phyloP scores from a whole-genome alignment of 495 filamentous ascomycete species.

The Aspergillus haitiensis region DNA sequence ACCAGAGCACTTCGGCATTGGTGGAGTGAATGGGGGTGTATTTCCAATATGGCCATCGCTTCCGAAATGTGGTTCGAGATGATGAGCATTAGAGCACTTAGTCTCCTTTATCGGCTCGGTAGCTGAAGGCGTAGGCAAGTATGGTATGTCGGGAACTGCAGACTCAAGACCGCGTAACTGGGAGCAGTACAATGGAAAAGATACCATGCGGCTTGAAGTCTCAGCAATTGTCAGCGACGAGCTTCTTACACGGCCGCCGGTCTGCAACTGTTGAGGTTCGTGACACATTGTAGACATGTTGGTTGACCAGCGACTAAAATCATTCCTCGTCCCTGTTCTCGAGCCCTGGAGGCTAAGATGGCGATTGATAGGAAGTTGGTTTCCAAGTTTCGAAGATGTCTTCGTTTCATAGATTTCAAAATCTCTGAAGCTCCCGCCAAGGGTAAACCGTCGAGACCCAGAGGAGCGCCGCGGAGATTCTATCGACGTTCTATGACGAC shows the following conservation, averaged over 20 bases:
- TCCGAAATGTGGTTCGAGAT: not conserved
- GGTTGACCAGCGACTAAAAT: slow-evolving; percentile 1
- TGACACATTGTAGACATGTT: slow-evolving; percentile 21
- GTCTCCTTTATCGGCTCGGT: not conserved
- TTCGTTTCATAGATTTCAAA: slow-evolving; percentile 6
- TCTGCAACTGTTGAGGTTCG: slow-evolving; percentile 6
- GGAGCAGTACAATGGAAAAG: slow-evolving; percentile 19
- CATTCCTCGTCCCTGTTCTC: slow-evolving; percentile 2
- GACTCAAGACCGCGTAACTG: slow-evolving; percentile 19
- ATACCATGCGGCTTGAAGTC: not conserved
- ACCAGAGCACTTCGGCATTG: not conserved
- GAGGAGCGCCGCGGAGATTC: slow-evolving; percentile 23
- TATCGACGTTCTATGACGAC: slow-evolving; percentile 28
- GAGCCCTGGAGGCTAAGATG: slow-evolving; percentile 28
- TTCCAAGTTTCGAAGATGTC: not conserved
- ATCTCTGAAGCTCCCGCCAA: slow-evolving; percentile 15
- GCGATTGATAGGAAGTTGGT: slow-evolving; percentile 22
- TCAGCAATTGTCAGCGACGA: slow-evolving; percentile 11
- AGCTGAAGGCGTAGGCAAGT: not conserved
- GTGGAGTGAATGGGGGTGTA: not conserved
- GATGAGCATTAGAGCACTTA: not conserved
- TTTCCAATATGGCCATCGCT: not conserved
- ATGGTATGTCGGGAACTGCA: not conserved
- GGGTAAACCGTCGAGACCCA: slow-evolving; percentile 16
- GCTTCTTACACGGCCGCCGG: slow-evolving; percentile 12